phyloP scores from a whole-genome alignment of 2,329 filamentous ascomycete genomes.

The Cladosporium austrohemisphaericum region DNA sequence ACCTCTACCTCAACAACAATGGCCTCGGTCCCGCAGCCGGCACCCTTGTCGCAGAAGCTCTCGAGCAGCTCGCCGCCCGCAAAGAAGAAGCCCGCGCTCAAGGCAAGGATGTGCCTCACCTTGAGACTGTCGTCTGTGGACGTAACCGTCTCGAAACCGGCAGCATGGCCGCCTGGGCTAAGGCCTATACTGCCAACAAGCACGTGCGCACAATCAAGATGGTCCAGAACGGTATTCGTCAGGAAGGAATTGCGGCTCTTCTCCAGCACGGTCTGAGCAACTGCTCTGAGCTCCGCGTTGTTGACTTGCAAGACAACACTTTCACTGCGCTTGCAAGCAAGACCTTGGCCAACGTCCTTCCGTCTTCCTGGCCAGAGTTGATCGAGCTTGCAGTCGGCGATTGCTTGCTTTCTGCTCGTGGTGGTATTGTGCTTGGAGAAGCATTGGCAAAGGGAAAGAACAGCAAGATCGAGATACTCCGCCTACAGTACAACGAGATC shows the following conservation, averaged over 20 bases:
- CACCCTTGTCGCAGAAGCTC: conserved; percentile 80
- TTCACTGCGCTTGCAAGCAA: conserved; percentile 79
- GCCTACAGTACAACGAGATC: conserved; percentile 93
- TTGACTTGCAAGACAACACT: conserved; percentile 97
- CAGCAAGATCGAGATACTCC: conserved; percentile 71
- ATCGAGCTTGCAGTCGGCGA: conserved; percentile 86
- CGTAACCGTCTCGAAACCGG: conserved; percentile 94
- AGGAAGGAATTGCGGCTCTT: conserved; percentile 82
- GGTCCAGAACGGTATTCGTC: conserved; percentile 96
- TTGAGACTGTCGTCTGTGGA: conserved; percentile 96
- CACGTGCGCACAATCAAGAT: conserved; percentile 86
- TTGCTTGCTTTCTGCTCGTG: conserved; percentile 75
- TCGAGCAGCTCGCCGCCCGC: conserved; percentile 75
- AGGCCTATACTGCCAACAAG: conserved; percentile 74
- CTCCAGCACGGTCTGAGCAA: conserved; percentile 73
- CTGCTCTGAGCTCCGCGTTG: conserved; percentile 63
- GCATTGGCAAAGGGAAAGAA: conserved; percentile 75
- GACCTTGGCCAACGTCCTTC: conserved; percentile 71
- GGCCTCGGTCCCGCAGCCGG: conserved; percentile 90
- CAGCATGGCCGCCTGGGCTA: conserved; percentile 93
- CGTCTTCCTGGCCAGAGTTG: conserved; percentile 65
- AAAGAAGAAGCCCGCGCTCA: conserved; percentile 74
- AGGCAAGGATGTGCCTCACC: conserved; percentile 69
- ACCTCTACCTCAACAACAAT: conserved; percentile 97
- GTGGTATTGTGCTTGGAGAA: conserved; percentile 67